Evolutionary conservation across 371 early-diverging fungal genomes (phyloP), one percentile per base, ranked within the genome.

Genomic region (Syncephalis plumigaleata): DNA sequence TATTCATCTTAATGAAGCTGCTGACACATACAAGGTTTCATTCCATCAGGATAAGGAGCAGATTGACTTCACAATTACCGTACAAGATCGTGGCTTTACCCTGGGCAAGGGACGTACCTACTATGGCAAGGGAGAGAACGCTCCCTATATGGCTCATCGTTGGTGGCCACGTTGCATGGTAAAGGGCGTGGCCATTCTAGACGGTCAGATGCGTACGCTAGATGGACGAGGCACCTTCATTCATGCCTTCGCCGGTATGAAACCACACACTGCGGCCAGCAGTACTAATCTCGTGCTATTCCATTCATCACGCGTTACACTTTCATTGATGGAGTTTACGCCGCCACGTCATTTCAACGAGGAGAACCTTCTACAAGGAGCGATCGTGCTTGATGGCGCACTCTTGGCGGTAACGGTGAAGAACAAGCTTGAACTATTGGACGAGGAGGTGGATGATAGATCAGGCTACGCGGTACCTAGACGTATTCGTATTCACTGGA

Each of bases 271-370:
- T 48, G 77, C 81, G 36, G 87, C 83, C n/a, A 70, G 77, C 42
- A 77, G 77, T 50, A 91, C 91, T 88, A 85, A 82, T 59, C 79
- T 81, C 65, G 67, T 74, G 47, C 59, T 77, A 56, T 75, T 87
- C 62, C 75, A 70, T 39, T 43, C 52, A 39, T 50, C 55, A 31
- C 52, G 51, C 21, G 45, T 52, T 15, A 56, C 60, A 24, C 64
- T 56, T 22, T 72, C 74, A 18, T 59, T 80, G 9, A 59, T 88
- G 45, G 66, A 86, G 63, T 89, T 84, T 60, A 73, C 70, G 39
- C 81, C 89, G 18, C 81, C 87, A 13, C 73, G 74, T 20, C 83
- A 75, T 57, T 77, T 73, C 38, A 84, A 80, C 55, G 64, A 66
- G 1, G 66, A 66, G 42, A 68, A 74, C 21, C 75, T 82, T 54